Evolutionary conservation across 345 rosid genomes (phyloP), one percentile per base, ranked within the genome.

Genomic region (Stellera chamaejasme): DNA sequence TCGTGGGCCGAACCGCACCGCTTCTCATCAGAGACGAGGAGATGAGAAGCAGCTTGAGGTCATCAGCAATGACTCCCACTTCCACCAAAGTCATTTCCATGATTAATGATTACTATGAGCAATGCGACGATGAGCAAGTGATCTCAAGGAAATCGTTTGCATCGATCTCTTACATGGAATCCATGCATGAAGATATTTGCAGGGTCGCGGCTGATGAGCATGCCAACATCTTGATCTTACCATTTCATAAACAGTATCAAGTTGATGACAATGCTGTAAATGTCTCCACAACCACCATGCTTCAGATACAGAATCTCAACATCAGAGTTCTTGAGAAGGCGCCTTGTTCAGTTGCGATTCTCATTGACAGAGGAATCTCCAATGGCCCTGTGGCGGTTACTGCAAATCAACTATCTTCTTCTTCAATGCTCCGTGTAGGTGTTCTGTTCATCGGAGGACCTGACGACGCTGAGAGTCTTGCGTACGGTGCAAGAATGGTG

Each of bases 321-420:
- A 36, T 39, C 10, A 68, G 67, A 13, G 65, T 81, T 54, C 69
- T 81, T 2, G 72, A 75, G 2, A 68, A 45, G 16, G 78, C 79
- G 0, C 82, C 80, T 0, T 77, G 86, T 54, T 81, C 86, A 0
- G 75, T 75, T 0, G 82, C 77, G 25, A 75, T 77, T 53, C 54
- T 75, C 5, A 42, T 77, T 6, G 74, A 77, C 52, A 63, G 80
- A 6, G 72, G 75, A 39, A 39, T 48, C 46, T 28, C 56, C 11
- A 58, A 36, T 12, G 60, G 63, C 25, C 16, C 52, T 9, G 15
- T 46, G 10, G 23, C 48, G 2, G 50, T 70, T 10, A 8, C 39
- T 5, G 39, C 7, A 8, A 32, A 32, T 8, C 39, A 32, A 3
- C 47, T 32, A 8, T 39, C 55, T 2, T 13, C 56, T 44, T 42